Evolutionary conservation across 306 rosid genomes (phyloP).

Genomic region (Cucurbita ficifolia): DNA sequence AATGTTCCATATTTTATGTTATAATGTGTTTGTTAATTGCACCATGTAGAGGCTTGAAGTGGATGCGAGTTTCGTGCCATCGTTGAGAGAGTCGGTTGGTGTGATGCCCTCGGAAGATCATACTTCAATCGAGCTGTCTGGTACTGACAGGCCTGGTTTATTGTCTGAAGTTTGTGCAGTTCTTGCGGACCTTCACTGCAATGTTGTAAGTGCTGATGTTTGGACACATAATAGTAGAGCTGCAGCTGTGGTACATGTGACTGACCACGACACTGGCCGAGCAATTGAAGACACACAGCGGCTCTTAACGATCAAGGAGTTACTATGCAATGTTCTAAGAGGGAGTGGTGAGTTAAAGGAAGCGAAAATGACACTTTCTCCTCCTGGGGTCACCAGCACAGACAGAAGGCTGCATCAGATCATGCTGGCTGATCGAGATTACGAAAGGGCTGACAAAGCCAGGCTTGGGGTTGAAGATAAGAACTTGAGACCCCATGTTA

Average conservation of each 20-base stretch:
- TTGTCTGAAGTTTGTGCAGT: conserved; percentile 92
- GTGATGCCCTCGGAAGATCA: conserved; percentile 80
- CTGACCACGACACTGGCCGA: conserved; percentile 48
- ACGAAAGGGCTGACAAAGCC: conserved; percentile 44
- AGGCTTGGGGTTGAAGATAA: conserved; percentile 27
- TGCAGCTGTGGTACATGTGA: conserved; percentile 85
- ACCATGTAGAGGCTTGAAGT: conserved; percentile 58
- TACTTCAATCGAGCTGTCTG: conserved; percentile 82
- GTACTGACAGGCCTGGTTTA: conserved; percentile 88
- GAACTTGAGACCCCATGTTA: conserved; percentile 49
- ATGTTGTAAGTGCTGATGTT: conserved; percentile 74
- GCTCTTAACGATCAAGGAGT: conserved; percentile 52
- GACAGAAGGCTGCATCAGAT: conserved; percentile 88
- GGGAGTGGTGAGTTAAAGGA: conserved; percentile 56
- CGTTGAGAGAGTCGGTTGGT: conserved; percentile 72
- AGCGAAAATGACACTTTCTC: conserved; percentile 58
- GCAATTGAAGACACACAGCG: conserved; percentile 57
- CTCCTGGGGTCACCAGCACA: conserved; percentile 61
- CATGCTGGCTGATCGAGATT: conserved; percentile 92
- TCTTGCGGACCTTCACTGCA: conserved; percentile 77
- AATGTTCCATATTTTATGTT: neutral
- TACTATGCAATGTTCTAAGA: conserved; percentile 67
- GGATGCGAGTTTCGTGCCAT: conserved; percentile 52
- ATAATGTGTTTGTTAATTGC: neutral
- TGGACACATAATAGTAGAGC: conserved; percentile 96